Percentiles rank a stretch among this genome's conserved stretches.
Conservation (phyloP, 2,329 filamentous ascomycete species). For the Sarocladium brachiariae region DNA sequence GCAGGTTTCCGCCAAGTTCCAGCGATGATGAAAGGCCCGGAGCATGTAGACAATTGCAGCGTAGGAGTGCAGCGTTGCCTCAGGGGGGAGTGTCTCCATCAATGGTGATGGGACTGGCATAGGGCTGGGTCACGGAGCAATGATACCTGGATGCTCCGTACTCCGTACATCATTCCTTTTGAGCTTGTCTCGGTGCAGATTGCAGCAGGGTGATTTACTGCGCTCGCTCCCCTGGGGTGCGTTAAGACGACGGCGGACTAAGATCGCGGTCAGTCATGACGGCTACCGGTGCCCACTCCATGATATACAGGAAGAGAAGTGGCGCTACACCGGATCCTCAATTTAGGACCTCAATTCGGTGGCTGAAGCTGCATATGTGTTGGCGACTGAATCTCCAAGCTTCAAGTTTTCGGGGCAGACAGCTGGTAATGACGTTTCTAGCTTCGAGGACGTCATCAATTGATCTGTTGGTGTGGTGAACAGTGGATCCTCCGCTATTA, state of each 20-base stretch:
- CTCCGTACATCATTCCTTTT: too few species aligned
- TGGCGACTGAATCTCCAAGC: background rate
- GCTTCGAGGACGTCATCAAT: conserved; percentile 8
- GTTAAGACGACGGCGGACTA: too few species aligned
- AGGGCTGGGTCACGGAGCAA: background rate
- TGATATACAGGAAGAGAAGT: too few species aligned
- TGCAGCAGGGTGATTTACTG: conserved; percentile 1
- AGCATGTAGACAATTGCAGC: background rate
- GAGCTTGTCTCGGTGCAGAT: background rate
- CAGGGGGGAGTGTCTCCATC: background rate
- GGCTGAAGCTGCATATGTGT: too few species aligned
- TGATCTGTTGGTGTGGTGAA: background rate
- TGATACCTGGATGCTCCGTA: conserved; percentile 3
- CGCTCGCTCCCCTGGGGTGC: background rate
- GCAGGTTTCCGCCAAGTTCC: background rate
- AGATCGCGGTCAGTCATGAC: too few species aligned
- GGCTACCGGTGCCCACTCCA: too few species aligned
- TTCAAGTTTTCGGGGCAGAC: too few species aligned
- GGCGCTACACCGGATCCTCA: too few species aligned
- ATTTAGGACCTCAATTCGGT: too few species aligned
- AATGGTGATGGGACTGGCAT: background rate
- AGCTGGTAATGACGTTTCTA: conserved; percentile 3
- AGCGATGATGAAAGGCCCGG: background rate
- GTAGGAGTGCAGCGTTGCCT: background rate
- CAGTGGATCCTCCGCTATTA: too few species aligned